phyloP scores from a whole-genome alignment of 805 yeast species.

The Lipomyces yamanashiensis region DNA sequence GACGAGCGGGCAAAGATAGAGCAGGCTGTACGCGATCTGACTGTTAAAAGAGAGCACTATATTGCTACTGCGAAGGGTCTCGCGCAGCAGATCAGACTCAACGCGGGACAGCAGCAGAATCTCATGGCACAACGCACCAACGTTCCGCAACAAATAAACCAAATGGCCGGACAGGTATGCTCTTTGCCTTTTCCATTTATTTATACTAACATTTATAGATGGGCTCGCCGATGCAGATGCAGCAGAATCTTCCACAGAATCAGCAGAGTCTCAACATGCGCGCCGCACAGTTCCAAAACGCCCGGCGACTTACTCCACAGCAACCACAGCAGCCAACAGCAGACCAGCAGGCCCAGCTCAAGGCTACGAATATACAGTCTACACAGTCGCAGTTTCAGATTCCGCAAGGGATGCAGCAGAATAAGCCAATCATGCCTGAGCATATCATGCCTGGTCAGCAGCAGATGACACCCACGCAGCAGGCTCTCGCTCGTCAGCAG shows the following conservation, averaged over 20 bases:
- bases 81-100: slow-evolving; percentile 25
- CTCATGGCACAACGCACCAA: slow-evolving; percentile 17
- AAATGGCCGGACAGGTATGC: slow-evolving; percentile 12
- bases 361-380: slow-evolving; percentile 19
- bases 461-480: slow-evolving; percentile 27
- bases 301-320: slow-evolving; percentile 14
- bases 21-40: slow-evolving; percentile 19
- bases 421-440: slow-evolving; percentile 1
- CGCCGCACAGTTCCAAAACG: slow-evolving; percentile 13
- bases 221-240: slow-evolving; percentile 20
- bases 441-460: slow-evolving; percentile 13
- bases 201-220: slow-evolving; percentile 23
- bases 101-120: slow-evolving; percentile 17
- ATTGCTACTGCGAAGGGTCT: slow-evolving; percentile 21
- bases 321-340: slow-evolving; percentile 10
- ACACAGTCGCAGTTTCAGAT: slow-evolving; percentile 18
- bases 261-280: slow-evolving; percentile 28
- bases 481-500: slow-evolving; percentile 34
- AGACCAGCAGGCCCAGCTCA: slow-evolving; percentile 26
- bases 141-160: slow-evolving; percentile 12
- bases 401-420: slow-evolving; percentile 18
- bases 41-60: slow-evolving; percentile 27
- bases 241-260: slow-evolving; percentile 13
- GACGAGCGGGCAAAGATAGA: slow-evolving; percentile 34
- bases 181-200: slow-evolving; percentile 33